Conservation (phyloP, 192 early-diverging fungal genomes). For the Martensiomyces pterosporus region DNA sequence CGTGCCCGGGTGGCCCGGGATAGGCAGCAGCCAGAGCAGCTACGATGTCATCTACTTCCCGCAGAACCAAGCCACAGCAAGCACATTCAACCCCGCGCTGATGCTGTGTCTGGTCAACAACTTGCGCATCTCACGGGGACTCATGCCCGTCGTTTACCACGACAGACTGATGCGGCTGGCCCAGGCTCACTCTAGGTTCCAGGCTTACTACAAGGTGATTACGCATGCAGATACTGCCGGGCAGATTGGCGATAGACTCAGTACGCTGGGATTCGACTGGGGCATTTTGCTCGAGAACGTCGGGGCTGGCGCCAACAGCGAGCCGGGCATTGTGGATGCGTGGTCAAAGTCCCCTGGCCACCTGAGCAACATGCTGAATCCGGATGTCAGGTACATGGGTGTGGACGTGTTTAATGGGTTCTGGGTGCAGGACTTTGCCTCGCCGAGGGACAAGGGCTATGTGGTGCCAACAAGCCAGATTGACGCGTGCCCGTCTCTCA, state of each 20-base stretch:
- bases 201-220: conserved; percentile 19
- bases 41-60: conserved; percentile 22
- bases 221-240: conserved; percentile 35
- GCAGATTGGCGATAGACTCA: conserved; percentile 30
- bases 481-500: conserved; percentile 19
- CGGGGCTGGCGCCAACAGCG: conserved; percentile 29
- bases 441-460: conserved; percentile 13
- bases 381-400: conserved; percentile 32
- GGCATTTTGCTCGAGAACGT: conserved; percentile 37
- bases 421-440: conserved; percentile 47
- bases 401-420: conserved; percentile 32
- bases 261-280: conserved; percentile 19
- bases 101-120: conserved; percentile 45
- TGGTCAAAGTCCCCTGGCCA: conserved; percentile 36
- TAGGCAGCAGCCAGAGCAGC: conserved; percentile 3
- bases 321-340: conserved; percentile 22
- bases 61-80: conserved; percentile 10
- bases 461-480: conserved; percentile 5
- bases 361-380: conserved; percentile 35
- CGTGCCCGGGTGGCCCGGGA: conserved; percentile 3
- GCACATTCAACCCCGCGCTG: conserved; percentile 19
- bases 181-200: conserved; percentile 26
- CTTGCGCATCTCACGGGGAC: conserved; percentile 7
- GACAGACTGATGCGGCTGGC: conserved; percentile 18
- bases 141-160: conserved; percentile 25